phyloP scores from a whole-genome alignment of 108 stramenopile species.

The Skeletonema menzelii region DNA sequence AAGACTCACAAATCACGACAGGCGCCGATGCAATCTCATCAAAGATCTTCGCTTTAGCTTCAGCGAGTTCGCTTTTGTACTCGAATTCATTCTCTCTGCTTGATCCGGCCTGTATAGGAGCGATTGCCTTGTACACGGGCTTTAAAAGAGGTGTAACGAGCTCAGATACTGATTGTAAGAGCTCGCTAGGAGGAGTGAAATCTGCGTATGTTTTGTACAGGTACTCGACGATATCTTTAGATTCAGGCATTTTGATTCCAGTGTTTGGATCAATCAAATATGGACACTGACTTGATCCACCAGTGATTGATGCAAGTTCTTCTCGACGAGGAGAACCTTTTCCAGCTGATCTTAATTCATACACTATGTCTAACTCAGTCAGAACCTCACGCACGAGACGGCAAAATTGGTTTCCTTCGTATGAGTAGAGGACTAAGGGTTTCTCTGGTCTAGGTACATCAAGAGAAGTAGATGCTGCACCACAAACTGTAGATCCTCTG shows the following conservation, averaged over 20 bases:
- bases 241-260: conserved; percentile 69
- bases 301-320: conserved; percentile 63
- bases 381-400: conserved; percentile 87
- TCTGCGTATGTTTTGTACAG: conserved; percentile 76
- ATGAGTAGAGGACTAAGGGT: conserved; percentile 57
- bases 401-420: conserved; percentile 88
- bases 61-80: conserved; percentile 36
- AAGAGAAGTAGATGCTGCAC: conserved; percentile 22
- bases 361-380: conserved; percentile 83
- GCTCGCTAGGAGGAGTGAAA: conserved; percentile 69
- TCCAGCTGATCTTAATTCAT: conserved; percentile 73
- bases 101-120: conserved; percentile 66
- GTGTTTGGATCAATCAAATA: conserved; percentile 91
- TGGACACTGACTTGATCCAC: conserved; percentile 84
- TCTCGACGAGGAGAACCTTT: conserved; percentile 77
- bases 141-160: conserved; percentile 45
- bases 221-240: conserved; percentile 81
- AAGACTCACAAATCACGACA: conserved; percentile 62
- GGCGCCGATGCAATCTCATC: conserved; percentile 36
- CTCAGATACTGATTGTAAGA: conserved; percentile 52
- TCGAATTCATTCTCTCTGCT: conserved; percentile 35
- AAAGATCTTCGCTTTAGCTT: conserved; percentile 53
- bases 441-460: conserved; percentile 22
- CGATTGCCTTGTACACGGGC: conserved; percentile 49
- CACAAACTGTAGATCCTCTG: conserved; percentile 23